Conservation (phyloP, 1,139 yeast genomes). For the Nakaseomyces bracarensis region DNA sequence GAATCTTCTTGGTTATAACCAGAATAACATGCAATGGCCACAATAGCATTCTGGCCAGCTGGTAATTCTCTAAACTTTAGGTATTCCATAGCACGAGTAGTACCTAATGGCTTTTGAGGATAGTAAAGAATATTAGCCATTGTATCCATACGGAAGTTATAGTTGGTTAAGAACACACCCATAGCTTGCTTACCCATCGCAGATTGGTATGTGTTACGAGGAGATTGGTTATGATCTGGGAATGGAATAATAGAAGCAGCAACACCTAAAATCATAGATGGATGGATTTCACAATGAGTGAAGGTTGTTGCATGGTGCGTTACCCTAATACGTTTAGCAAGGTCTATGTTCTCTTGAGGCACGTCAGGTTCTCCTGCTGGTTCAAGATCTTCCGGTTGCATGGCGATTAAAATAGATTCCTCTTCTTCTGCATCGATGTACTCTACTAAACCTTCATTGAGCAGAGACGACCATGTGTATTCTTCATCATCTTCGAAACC, state of each 20-base stretch:
- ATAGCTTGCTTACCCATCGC: conserved; percentile 99
- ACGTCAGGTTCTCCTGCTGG: conserved; percentile 43
- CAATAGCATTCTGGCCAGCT: conserved; percentile 98
- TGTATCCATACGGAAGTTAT: conserved; percentile 96
- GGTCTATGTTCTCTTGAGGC: conserved; percentile 36
- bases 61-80: conserved; percentile 96
- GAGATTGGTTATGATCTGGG: conserved; percentile 99
- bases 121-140: conserved; percentile 97
- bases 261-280: conserved; percentile 96
- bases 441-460: conserved; percentile 81
- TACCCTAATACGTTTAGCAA: conserved; percentile 80
- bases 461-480: conserved; percentile 79
- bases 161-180: conserved; percentile 98
- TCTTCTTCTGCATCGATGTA: conserved; percentile 97
- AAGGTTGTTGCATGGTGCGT: conserved; percentile 70
- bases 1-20: conserved; percentile 99
- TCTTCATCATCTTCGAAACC: conserved; percentile 50
- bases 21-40: conserved; percentile 94
- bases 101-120: conserved; percentile 98
- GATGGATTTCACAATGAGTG: conserved; percentile 98
- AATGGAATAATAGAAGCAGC: conserved; percentile 98
- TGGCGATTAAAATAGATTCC: conserved; percentile 95
- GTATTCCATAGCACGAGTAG: conserved; percentile 98
- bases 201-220: conserved; percentile 97
- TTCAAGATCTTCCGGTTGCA: conserved; percentile 95